These are phyloP conservation scores for Fusarium protoensiforme DNA, from an alignment of 2,329 filamentous ascomycete species.

Conservation along the genomic window DNA sequence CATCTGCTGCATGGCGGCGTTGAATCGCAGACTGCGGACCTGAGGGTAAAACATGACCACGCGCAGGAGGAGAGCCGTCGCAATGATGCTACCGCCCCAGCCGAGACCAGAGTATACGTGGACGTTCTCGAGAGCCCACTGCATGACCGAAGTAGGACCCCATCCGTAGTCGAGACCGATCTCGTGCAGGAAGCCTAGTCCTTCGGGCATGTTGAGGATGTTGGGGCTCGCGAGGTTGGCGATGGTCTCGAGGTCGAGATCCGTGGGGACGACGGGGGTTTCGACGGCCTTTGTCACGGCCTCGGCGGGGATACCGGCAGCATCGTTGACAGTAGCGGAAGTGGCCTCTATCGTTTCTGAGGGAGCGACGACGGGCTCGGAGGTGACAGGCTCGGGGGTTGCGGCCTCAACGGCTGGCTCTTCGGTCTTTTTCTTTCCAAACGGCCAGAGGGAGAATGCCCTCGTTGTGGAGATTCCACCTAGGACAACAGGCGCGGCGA, in stretches of 20 bases:
- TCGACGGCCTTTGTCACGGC: constrained; percentile 29
- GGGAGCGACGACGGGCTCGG: constrained; percentile 20
- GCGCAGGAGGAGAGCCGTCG: constrained; percentile 74
- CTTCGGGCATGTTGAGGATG: constrained; percentile 73
- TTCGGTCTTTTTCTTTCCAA: constrained; percentile 44
- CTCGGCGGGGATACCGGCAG: constrained; percentile 34
- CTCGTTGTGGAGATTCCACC: constrained; percentile 47
- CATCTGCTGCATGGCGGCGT: constrained; percentile 70
- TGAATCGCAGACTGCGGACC: constrained; percentile 48
- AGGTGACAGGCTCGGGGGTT: constrained; percentile 28
- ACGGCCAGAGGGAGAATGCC: constrained; percentile 50
- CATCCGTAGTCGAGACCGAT: constrained; percentile 90
- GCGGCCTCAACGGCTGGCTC: constrained; percentile 33
- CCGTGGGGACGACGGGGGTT: constrained; percentile 39
- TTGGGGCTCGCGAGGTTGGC: constrained; percentile 52
- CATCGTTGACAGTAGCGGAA: constrained; percentile 7
- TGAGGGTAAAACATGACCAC: constrained; percentile 72
- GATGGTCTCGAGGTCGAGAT: constrained; percentile 50
- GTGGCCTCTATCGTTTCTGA: constrained; percentile 25
- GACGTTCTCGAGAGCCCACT: constrained; percentile 83
- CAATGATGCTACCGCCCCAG: constrained; percentile 83
- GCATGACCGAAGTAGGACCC: constrained; percentile 78
- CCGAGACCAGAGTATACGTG: constrained; percentile 81
- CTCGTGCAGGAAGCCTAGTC: constrained; percentile 83
- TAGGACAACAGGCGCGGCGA: constrained; percentile 43